Base-by-base conservation (phyloP, 352 stramenopile species). In the Phytophthora crassamura region DNA sequence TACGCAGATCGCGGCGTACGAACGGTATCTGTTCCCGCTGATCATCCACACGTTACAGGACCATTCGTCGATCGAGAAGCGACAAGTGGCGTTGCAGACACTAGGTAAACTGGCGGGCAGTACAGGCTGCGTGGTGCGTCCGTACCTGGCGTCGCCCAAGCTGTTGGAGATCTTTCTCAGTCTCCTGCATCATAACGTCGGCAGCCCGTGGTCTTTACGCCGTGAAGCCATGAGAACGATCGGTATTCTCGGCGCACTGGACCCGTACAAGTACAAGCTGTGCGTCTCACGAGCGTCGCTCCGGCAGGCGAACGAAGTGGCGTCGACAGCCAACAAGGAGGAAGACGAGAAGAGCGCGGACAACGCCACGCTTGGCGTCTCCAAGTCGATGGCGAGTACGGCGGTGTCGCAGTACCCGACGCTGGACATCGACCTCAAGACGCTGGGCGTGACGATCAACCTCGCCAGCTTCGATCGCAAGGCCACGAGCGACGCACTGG, bases 11-110 rank as follows among this genome's bases (percentile, higher is more conserved):
- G 80, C 87, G n/a, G 91, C 91, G 16, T 99, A 98, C 82, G 84
- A 98, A 39, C 86, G 94, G 7, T 90, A 98, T 33, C 73, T 99
- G 4, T 96, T 99, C 67, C 95, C 97, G 35, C 83, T 98, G 49
- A 98, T 99, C 57, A 88, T 99, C 41, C 81, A 97, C 56, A 98
- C 94, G 40, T 82, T 99, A 39, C 91, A 98, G 69, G 97, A 99
- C 54, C 95, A 98, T 52, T 98, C 94, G 48, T 98, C 93, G 34
- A 84, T 95, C 34, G 94, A 97, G 57, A 99, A 99, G 65, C 86
- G 98, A 28, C 86, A 98, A 66, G 86, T 98, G n/a, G 97, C 96
- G 22, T 75, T 99, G n/a, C 86, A 96, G 64, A 98, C 97, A 1
- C 84, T 99, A 30, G 97, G 96, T 0, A 95, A 98, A 55, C 88